Percentiles rank a stretch among this genome's conserved stretches.
These are phyloP conservation scores for Basipetospora chlamydospora DNA, from an alignment of 2,329 filamentous ascomycete species.

Conservation along the genomic window DNA sequence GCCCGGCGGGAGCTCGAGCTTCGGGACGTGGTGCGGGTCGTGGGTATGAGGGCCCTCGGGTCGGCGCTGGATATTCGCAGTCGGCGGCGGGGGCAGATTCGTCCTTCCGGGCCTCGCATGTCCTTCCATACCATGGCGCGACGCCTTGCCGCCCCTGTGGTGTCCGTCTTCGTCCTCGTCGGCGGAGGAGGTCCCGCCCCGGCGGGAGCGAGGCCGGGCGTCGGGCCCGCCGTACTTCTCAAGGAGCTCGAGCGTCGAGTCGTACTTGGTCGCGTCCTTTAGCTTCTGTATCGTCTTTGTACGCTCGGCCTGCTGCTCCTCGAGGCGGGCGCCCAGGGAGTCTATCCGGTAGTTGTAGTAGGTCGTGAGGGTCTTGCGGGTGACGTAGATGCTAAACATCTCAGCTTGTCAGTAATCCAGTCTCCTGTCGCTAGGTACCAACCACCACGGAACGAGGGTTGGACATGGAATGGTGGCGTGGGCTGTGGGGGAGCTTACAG, in stretches of 20 bases:
- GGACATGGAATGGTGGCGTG: neutral
- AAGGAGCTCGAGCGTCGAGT: conserved; percentile 81
- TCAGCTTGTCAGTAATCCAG: too few species aligned
- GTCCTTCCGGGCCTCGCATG: conserved; percentile 23
- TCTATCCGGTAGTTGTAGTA: conserved; percentile 76
- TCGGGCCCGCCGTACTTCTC: conserved; percentile 79
- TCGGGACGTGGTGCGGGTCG: conserved; percentile 16
- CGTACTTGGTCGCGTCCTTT: conserved; percentile 89
- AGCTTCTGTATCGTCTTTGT: conserved; percentile 83
- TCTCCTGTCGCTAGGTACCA: too few species aligned
- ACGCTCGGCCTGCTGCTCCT: conserved; percentile 63
- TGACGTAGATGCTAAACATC: conserved; percentile 68
- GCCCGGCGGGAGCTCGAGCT: conserved; percentile 12
- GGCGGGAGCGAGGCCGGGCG: conserved; percentile 19
- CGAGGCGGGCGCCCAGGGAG: conserved; percentile 51
- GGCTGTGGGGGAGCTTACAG: too few species aligned
- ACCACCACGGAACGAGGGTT: neutral
- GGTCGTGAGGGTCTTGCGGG: conserved; percentile 49
- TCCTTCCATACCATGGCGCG: conserved; percentile 9
- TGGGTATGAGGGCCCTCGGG: conserved; percentile 10
- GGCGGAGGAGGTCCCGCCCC: conserved; percentile 3
- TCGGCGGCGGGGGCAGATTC: conserved; percentile 41
- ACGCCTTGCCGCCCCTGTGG: conserved; percentile 9
- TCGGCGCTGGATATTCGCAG: conserved; percentile 43
- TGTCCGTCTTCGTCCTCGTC: conserved; percentile 8